Percentiles rank a stretch among this genome's conserved stretches.
phyloP scores from a whole-genome alignment of 2,329 filamentous ascomycete species.

The Arachnopeziza araneosa region DNA sequence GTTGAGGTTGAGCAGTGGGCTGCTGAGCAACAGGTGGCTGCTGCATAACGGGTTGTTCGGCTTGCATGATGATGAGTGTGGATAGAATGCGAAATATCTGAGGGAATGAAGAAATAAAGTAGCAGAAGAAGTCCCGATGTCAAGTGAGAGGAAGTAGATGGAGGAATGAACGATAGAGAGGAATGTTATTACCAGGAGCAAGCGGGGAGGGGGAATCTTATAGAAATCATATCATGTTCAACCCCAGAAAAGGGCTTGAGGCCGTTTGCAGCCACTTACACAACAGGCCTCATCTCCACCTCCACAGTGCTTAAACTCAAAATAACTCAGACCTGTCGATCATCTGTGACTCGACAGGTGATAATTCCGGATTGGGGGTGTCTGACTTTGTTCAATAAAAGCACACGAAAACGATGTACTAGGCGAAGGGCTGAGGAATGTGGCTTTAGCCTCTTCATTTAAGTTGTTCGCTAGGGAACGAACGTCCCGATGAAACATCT shows the following conservation, averaged over 20 bases:
- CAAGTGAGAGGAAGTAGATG: background rate
- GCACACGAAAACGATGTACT: background rate
- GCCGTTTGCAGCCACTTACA: background rate
- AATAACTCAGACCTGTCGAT: background rate
- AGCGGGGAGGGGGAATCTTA: background rate
- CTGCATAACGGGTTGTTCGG: background rate
- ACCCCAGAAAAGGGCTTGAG: background rate
- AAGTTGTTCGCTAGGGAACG: background rate
- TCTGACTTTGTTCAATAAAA: background rate
- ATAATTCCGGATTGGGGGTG: background rate
- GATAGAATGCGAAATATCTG: no score
- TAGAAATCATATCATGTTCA: background rate
- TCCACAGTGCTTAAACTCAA: background rate
- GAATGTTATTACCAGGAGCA: background rate
- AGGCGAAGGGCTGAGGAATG: constrained; percentile 1
- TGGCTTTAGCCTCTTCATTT: constrained; percentile 1
- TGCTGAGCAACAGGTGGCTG: background rate
- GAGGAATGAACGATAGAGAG: background rate
- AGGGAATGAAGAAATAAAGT: background rate
- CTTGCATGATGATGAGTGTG: background rate
- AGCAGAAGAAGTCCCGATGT: background rate
- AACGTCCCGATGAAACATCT: background rate
- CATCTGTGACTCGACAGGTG: background rate
- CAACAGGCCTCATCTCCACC: background rate
- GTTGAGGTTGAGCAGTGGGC: background rate